Evolutionary conservation across 306 rosid species (phyloP).

Genomic region (Cajanus cajan): DNA sequence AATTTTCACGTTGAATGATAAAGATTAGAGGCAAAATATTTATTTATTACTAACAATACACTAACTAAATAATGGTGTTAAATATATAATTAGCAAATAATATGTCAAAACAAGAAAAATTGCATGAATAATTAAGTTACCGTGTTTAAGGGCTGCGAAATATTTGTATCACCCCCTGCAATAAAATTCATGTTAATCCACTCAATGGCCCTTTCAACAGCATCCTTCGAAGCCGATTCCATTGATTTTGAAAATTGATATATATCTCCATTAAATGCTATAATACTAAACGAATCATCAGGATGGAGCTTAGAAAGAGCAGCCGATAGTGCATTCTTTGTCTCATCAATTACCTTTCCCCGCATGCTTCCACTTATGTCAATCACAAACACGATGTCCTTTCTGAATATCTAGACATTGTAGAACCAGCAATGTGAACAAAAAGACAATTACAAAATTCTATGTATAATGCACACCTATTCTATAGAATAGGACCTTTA

Average conservation of each 20-base stretch:
- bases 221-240: slow-evolving; percentile 67
- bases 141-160: slow-evolving; percentile 57
- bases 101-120: not conserved
- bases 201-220: slow-evolving; percentile 67
- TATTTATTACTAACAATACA: not conserved
- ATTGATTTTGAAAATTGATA: slow-evolving; percentile 59
- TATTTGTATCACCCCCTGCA: slow-evolving; percentile 75
- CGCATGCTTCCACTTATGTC: slow-evolving; percentile 91
- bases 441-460: not conserved
- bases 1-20: not conserved
- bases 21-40: slow-evolving; percentile 5
- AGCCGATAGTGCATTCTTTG: slow-evolving; percentile 50
- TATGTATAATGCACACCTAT: not conserved
- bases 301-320: slow-evolving; percentile 67
- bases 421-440: slow-evolving; percentile 20
- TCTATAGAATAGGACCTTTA: slow-evolving; percentile 6
- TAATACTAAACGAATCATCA: slow-evolving; percentile 70
- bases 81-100: not conserved
- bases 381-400: slow-evolving; percentile 56
- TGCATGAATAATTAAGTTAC: slow-evolving; percentile 38
- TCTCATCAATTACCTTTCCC: slow-evolving; percentile 67
- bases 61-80: not conserved
- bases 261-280: slow-evolving; percentile 78
- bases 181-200: slow-evolving; percentile 69
- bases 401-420: slow-evolving; percentile 64